phyloP scores from a whole-genome alignment of 2,329 filamentous ascomycete genomes.

The Xylaria sp. region DNA sequence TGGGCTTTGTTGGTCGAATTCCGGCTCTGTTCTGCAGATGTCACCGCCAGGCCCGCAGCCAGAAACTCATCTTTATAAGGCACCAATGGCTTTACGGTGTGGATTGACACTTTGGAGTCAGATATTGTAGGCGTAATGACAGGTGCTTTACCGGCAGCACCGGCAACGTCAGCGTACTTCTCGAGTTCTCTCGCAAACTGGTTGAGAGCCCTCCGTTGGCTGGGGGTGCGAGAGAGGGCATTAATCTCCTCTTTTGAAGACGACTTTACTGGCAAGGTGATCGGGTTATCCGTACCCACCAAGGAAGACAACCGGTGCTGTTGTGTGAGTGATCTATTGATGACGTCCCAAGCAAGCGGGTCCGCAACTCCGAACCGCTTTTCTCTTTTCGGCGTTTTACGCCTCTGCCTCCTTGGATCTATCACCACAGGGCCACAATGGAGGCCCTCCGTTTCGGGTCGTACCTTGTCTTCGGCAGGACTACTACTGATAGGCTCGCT shows the following conservation, averaged over 20 bases:
- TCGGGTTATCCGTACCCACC: slow-evolving; percentile 38
- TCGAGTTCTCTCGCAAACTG: slow-evolving; percentile 55
- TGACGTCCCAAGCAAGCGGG: slow-evolving; percentile 55
- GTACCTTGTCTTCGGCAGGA: not conserved
- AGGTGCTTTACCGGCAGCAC: slow-evolving; percentile 51
- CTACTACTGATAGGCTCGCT: slow-evolving; percentile 1
- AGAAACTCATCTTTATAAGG: slow-evolving; percentile 65
- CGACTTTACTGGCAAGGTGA: slow-evolving; percentile 1
- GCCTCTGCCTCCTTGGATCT: slow-evolving; percentile 26
- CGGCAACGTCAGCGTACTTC: slow-evolving; percentile 53
- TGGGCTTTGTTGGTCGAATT: slow-evolving; percentile 37
- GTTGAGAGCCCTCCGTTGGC: slow-evolving; percentile 55
- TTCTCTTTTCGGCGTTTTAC: slow-evolving; percentile 37
- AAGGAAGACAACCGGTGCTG: slow-evolving; percentile 56
- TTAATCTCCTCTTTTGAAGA: slow-evolving; percentile 24
- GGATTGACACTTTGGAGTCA: slow-evolving; percentile 56
- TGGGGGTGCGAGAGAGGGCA: slow-evolving; percentile 55
- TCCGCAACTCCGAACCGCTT: slow-evolving; percentile 51
- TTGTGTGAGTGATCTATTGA: slow-evolving; percentile 57
- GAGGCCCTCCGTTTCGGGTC: not conserved
- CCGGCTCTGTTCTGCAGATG: slow-evolving; percentile 58
- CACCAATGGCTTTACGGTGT: slow-evolving; percentile 63
- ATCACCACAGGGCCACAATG: slow-evolving; percentile 7
- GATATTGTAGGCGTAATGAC: slow-evolving; percentile 54
- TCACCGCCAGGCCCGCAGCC: slow-evolving; percentile 65